Conservation (phyloP, 2,329 filamentous ascomycete species). For the Beauveria sp. region DNA sequence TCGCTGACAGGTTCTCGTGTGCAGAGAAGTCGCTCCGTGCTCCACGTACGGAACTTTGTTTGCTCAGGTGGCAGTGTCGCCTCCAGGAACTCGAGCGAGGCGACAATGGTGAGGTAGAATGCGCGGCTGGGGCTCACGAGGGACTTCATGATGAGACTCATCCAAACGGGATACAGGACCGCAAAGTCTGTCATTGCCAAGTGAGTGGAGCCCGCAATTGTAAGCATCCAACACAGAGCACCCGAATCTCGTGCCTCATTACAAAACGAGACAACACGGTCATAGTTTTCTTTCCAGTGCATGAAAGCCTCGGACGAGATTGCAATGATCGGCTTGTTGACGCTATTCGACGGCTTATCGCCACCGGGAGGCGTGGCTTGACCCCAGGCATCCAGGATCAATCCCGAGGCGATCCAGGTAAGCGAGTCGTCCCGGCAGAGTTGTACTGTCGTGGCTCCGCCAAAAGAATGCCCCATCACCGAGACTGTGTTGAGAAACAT, state of each 20-base stretch:
- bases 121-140: constrained; percentile 56
- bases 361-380: constrained; percentile 36
- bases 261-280: constrained; percentile 48
- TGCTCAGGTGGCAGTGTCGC: constrained; percentile 41
- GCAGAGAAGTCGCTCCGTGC: constrained; percentile 42
- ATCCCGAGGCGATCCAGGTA: constrained; percentile 51
- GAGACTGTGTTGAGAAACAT: constrained; percentile 52
- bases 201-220: constrained; percentile 54
- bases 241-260: constrained; percentile 44
- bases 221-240: constrained; percentile 41
- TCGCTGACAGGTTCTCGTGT: constrained; percentile 29
- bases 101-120: constrained; percentile 55
- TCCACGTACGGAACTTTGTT: constrained; percentile 43
- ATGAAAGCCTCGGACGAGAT: constrained; percentile 64
- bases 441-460: constrained; percentile 56
- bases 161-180: constrained; percentile 52
- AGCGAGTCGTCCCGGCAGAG: constrained; percentile 47
- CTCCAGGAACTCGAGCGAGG: constrained; percentile 54
- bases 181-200: constrained; percentile 60
- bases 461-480: constrained; percentile 59
- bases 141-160: constrained; percentile 52
- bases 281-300: constrained; percentile 60
- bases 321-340: constrained; percentile 48
- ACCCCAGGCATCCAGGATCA: constrained; percentile 61
- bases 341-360: constrained; percentile 35